A percentile compares a stretch with the other conserved stretches of the same genome.
Conservation (phyloP, 805 yeast species). For the Tetrapisispora arboricola region DNA sequence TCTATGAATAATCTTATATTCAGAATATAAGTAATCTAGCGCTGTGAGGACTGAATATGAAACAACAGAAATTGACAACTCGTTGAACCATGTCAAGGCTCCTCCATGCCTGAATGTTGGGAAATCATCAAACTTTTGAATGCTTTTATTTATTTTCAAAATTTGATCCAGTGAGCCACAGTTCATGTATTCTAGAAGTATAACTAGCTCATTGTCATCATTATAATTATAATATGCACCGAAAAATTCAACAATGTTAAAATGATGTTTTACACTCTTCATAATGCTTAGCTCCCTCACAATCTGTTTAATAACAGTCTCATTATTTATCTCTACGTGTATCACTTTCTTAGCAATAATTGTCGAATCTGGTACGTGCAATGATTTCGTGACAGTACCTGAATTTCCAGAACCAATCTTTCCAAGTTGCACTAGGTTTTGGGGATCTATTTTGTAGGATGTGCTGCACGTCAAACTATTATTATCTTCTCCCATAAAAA, state of each 20-base stretch:
- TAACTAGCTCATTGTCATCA: constrained; percentile 54
- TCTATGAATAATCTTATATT: constrained; percentile 84
- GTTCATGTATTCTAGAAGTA: constrained; percentile 94
- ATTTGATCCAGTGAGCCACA: constrained; percentile 87
- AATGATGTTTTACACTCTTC: constrained; percentile 74
- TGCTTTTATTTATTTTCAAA: constrained; percentile 45
- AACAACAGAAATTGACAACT: constrained; percentile 59
- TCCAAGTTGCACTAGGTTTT: constrained; percentile 65
- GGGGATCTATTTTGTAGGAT: constrained; percentile 23
- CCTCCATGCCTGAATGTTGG: not conserved
- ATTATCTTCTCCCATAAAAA: not conserved
- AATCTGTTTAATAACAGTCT: constrained; percentile 42
- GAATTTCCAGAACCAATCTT: constrained; percentile 89
- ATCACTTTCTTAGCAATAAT: constrained; percentile 86
- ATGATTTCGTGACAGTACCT: constrained; percentile 81
- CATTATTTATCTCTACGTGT: constrained; percentile 67
- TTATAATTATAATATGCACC: constrained; percentile 69
- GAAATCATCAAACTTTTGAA: not conserved
- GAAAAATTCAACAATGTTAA: constrained; percentile 78
- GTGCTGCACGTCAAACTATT: not conserved
- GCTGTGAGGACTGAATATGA: constrained; percentile 74
- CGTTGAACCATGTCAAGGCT: constrained; percentile 28
- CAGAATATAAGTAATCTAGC: constrained; percentile 65
- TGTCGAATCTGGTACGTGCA: constrained; percentile 80
- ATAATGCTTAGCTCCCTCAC: constrained; percentile 80